Percentiles rank a stretch among this genome's conserved stretches.
Evolutionary conservation across 805 yeast genomes (phyloP).

Genomic region (Kodamaea restingae): DNA sequence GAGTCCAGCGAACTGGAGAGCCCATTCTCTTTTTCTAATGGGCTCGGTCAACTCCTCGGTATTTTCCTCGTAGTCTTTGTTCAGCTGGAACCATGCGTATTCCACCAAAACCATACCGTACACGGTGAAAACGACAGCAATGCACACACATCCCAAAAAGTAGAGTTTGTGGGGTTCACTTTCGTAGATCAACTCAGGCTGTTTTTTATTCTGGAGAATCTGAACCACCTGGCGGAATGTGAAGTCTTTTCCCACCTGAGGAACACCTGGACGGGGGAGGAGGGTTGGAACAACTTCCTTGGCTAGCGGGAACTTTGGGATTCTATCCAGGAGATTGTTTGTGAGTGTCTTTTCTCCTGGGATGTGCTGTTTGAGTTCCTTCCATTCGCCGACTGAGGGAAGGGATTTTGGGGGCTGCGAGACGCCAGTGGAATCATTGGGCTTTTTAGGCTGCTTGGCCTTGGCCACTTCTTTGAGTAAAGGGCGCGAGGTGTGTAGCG

Average conservation of each 20-base stretch:
- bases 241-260: conserved; percentile 56
- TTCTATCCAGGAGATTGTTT: conserved; percentile 50
- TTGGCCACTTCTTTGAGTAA: too few species aligned
- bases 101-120: conserved; percentile 63
- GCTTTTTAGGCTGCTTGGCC: too few species aligned
- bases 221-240: conserved; percentile 61
- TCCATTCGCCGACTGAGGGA: conserved; percentile 39
- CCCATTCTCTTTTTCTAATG: conserved; percentile 39
- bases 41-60: conserved; percentile 40
- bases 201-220: conserved; percentile 47
- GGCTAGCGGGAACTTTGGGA: conserved; percentile 64
- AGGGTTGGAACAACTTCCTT: conserved; percentile 63
- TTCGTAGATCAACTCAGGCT: conserved; percentile 76
- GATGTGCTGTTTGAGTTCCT: conserved; percentile 44
- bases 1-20: conserved; percentile 25
- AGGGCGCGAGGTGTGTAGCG: too few species aligned
- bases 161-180: conserved; percentile 79
- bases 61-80: conserved; percentile 50
- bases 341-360: conserved; percentile 49
- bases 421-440: conserved; percentile 2
- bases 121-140: conserved; percentile 64
- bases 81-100: conserved; percentile 50
- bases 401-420: conserved; percentile 10
- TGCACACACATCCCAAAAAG: conserved; percentile 63
- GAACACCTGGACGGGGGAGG: conserved; percentile 74